Percentiles rank a stretch among this genome's conserved stretches.
These are phyloP conservation scores for Knoxia roxburghii DNA, from an alignment of 257 asterid species.

Conservation along the genomic window DNA sequence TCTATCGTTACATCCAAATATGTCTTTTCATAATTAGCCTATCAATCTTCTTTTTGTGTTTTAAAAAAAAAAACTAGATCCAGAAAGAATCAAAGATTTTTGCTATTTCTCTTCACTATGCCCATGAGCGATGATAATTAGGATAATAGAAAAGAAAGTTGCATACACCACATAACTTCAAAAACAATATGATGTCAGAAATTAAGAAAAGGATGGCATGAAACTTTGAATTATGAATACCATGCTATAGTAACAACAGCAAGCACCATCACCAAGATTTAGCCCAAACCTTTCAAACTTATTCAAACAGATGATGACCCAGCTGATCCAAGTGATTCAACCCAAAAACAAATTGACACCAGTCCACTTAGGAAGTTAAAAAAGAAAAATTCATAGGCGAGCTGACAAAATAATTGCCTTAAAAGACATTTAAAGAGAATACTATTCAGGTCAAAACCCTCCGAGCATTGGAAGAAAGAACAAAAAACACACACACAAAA, in stretches of 20 bases:
- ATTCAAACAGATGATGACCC: not conserved
- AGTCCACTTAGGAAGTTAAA: not conserved
- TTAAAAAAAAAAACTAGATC: not conserved
- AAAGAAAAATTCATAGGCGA: not conserved
- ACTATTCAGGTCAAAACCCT: not conserved
- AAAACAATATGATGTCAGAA: not conserved
- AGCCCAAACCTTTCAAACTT: not conserved
- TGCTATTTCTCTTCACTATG: not conserved
- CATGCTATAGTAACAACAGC: too few species aligned
- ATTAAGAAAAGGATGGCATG: not conserved
- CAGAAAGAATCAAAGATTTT: not conserved
- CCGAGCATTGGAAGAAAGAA: not conserved
- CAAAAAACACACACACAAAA: not conserved
- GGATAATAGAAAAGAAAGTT: not conserved
- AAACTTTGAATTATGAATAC: not conserved
- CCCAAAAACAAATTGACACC: not conserved
- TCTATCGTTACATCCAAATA: not conserved
- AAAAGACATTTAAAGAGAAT: not conserved
- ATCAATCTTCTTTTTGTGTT: too few species aligned
- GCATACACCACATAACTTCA: conserved; percentile 1
- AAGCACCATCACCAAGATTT: not conserved
- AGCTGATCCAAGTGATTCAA: not conserved
- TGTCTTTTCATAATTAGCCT: not conserved
- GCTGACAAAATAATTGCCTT: not conserved
- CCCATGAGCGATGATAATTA: not conserved